These are phyloP conservation scores for Uncinocarpus reesii DNA, from an alignment of 2,329 filamentous ascomycete genomes.

Conservation along the genomic window DNA sequence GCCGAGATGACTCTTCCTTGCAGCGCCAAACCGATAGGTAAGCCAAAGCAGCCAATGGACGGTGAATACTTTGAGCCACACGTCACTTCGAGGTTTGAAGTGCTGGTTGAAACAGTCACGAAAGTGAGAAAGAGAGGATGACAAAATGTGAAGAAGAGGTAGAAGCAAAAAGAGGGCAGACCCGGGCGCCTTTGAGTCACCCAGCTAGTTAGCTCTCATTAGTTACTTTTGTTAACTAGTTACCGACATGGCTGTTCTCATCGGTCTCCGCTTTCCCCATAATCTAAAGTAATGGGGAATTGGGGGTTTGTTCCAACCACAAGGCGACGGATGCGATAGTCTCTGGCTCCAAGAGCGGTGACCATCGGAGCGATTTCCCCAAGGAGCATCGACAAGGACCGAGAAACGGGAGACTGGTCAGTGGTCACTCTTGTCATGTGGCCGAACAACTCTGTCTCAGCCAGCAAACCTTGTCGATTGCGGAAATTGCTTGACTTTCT, in stretches of 20 bases:
- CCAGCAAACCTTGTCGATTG: conserved; percentile 5
- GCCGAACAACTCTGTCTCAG: not conserved
- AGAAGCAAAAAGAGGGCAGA: not conserved
- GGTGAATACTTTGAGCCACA: not conserved
- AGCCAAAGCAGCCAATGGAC: conserved; percentile 9
- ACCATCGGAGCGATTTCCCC: not conserved
- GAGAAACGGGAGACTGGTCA: not conserved
- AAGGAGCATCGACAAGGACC: not conserved
- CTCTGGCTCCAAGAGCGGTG: not conserved
- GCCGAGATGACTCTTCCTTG: not conserved
- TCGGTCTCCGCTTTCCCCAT: conserved; percentile 10
- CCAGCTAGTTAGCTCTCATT: not conserved
- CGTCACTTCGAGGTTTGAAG: conserved; percentile 7
- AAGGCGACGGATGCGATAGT: not conserved
- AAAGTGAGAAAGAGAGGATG: not conserved
- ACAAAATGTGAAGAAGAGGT: not conserved
- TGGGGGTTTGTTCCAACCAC: not conserved
- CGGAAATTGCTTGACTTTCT: not conserved
- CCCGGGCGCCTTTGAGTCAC: conserved; percentile 9
- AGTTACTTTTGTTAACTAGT: not conserved
- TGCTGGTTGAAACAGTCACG: not conserved
- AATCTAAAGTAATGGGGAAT: conserved; percentile 9
- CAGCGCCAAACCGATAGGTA: not conserved
- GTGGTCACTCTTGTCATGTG: conserved; percentile 10
- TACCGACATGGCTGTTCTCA: not conserved